Percentiles rank a stretch among this genome's conserved stretches.
phyloP scores from a whole-genome alignment of 257 asterid species.

The Nicotiana otophora region DNA sequence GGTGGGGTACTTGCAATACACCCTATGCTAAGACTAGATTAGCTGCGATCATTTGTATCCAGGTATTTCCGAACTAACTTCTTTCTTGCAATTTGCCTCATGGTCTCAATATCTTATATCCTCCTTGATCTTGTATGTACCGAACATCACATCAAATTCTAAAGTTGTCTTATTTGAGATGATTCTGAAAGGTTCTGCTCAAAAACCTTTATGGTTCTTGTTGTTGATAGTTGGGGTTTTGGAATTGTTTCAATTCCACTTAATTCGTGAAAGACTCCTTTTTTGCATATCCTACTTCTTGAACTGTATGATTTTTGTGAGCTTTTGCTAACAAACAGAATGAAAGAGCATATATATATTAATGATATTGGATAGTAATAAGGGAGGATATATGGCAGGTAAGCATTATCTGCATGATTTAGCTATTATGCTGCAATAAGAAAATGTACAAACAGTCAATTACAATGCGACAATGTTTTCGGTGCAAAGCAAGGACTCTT shows the following conservation, averaged over 20 bases:
- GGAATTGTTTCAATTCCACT: neutral
- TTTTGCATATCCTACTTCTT: neutral
- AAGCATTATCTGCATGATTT: neutral
- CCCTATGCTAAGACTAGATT: conserved; percentile 62
- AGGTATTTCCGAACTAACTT: conserved; percentile 46
- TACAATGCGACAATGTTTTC: neutral
- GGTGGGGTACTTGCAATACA: conserved; percentile 33
- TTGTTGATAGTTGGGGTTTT: conserved; percentile 2
- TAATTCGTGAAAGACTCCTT: neutral
- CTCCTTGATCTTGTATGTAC: neutral
- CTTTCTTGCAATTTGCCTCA: conserved; percentile 8
- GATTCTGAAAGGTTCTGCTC: neutral
- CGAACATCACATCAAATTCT: neutral
- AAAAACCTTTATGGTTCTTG: neutral
- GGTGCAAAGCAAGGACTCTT: neutral
- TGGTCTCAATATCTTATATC: neutral
- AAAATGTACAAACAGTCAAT: neutral
- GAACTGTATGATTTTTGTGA: neutral
- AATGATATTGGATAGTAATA: neutral
- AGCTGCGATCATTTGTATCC: conserved; percentile 80
- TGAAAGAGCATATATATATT: neutral
- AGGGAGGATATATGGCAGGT: neutral
- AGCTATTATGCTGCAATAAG: neutral
- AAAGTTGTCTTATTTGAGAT: neutral
- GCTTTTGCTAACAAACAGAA: neutral